Evolutionary conservation across 371 early-diverging fungal species (phyloP), one percentile per base, ranked within the genome.

Genomic region (Circinella umbellata): DNA sequence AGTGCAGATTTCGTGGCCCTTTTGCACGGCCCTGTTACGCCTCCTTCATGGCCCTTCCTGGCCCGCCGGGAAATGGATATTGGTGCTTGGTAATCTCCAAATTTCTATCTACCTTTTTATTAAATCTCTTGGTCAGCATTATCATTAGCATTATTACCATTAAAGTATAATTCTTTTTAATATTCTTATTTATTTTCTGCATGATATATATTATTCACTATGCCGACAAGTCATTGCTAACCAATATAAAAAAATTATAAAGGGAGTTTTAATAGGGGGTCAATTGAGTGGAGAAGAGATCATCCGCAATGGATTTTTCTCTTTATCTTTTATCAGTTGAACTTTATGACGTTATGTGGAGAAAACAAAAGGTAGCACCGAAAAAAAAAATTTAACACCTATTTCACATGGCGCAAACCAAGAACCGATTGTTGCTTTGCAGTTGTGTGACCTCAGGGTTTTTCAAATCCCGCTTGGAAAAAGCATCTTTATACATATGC

Each of bases 21-120:
- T 64, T 64, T 64, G 51, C 65, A 49, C n/a, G 65, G 65, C 65
- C 65, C 65, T 64, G 65, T 64, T 64, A 64, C 65, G 65, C 65
- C 65, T 64, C 27, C 27, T 9, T 9, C 42, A 3, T 42, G 42
- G 42, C 42, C 42, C 46, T 64, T 38, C 62, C 37, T 46, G 62
- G 62, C 62, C 62, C 62, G 37, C 46, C 62, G 42, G 46, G 39
- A 61, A 42, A 61, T 61, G 62, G 46, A 61, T 42, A 61, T 8
- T 42, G 17, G 62, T 46, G 62, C 46, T 38, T 42, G 62, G 62
- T 61, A 11, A 61, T 61, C 51, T 15, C 51, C 51, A 13, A 13
- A 36, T 11, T 17, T 46, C 3, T 14, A 15, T 13, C 15, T 17
- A 14, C 27, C 27, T 27, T 27, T 27, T 27, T 27, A 27, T 27